Percentiles rank a stretch among this genome's conserved stretches.
Conservation (phyloP, 345 rosid species). For the rapeseed (Brassica napus) region DNA sequence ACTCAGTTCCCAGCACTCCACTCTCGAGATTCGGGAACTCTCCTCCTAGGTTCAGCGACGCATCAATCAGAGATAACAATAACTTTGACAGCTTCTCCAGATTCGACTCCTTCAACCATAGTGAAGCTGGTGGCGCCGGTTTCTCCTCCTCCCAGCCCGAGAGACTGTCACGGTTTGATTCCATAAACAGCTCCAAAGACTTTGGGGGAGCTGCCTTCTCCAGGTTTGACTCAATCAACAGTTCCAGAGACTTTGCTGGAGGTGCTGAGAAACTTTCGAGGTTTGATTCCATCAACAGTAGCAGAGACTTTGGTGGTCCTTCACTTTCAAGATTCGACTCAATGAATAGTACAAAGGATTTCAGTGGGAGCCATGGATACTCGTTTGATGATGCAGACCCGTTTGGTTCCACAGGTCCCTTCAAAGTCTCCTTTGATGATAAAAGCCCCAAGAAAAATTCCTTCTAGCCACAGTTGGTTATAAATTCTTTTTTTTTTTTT, state of each 20-base stretch:
- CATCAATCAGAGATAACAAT: constrained; percentile 49
- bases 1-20: constrained; percentile 87
- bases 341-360: constrained; percentile 53
- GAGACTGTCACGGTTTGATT: constrained; percentile 68
- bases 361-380: constrained; percentile 53
- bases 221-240: constrained; percentile 46
- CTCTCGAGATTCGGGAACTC: constrained; percentile 79
- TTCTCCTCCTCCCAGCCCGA: constrained; percentile 61
- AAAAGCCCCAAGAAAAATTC: constrained; percentile 62
- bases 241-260: constrained; percentile 41
- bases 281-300: constrained; percentile 45
- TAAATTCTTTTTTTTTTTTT: constrained; percentile 7
- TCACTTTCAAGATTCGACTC: constrained; percentile 49
- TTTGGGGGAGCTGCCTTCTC: constrained; percentile 45
- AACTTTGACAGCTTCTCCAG: constrained; percentile 76
- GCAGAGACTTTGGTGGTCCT: constrained; percentile 45
- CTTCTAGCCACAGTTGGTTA: constrained; percentile 45
- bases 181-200: constrained; percentile 56
- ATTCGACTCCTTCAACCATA: constrained; percentile 80
- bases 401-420: constrained; percentile 86
- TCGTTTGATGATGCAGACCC: constrained; percentile 88
- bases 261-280: constrained; percentile 39
- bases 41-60: constrained; percentile 78
- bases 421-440: constrained; percentile 72
- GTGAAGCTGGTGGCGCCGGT: constrained; percentile 46